Evolutionary conservation across 2,329 filamentous ascomycete species (phyloP), one percentile per base, ranked within the genome.

Genomic region (Plenodomus tracheiphilus): DNA sequence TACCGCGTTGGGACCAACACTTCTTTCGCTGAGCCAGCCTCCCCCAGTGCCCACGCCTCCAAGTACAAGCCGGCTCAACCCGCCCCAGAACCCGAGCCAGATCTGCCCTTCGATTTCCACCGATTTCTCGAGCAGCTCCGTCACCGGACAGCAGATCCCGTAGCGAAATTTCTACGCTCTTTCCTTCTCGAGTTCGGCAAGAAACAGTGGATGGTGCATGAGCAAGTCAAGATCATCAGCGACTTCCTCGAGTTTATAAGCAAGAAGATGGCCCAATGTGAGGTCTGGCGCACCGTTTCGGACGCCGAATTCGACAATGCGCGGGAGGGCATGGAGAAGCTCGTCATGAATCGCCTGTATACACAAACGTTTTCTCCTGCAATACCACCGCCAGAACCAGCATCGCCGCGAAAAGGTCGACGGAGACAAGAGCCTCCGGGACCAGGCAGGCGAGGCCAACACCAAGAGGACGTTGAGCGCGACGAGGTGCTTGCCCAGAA

Each of bases 121-220:
- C 85, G 94, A 15, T 99, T 99, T 68, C 78, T 99, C 39, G 94
- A 97, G 71, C 94, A 99, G 73, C 79, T 99, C 25, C 87, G 94
- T 51, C 94, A 99, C 74, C 90, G 93, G 58, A 96, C 95, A 49
- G 95, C 94, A n/a, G 95, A 99, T 65, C 94, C 95, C 1, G 93
- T 99, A 2, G 95, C 95, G 4, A 88, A 93, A 56, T 99, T 97
- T 67, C 80, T 99, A 39, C 89, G 95, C 57, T 97, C 94, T 0
- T 99, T 99, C 65, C 77, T 99, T 22, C 85, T 85, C 41, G 95
- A 99, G 71, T 99, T 99, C 74, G 90, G 86, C 30, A 99, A 97
- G 77, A 90, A 92, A 61, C 94, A 97, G 73, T 99, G 94, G 94
- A 96, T 96, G 89, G 94, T 97, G 6, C 94, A 99, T 70, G 94